Base-by-base conservation (phyloP, 2,329 filamentous ascomycete genomes). In the Chalaropsis thielavioides region DNA sequence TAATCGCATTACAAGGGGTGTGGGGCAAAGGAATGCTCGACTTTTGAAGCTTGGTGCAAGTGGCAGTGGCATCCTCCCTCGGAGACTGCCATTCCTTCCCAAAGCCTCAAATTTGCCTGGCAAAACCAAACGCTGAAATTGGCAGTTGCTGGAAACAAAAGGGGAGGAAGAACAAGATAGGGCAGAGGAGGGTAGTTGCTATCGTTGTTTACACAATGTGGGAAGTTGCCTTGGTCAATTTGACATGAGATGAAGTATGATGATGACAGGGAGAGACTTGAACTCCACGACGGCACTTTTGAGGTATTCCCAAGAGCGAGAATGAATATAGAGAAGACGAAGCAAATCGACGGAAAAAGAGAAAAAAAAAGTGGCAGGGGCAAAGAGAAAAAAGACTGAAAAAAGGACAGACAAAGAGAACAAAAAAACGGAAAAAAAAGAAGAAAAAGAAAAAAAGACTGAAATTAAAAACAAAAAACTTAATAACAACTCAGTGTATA, bases 51-150 rank as follows among this genome's bases (percentile, higher is more conserved):
- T 13, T n/a, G 5, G 41, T 43, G 6, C 41, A 43, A 43, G 31
- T 31, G 31, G 31, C 31, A 17, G 51, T 58, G 27, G 7, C 51
- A 58, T 58, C 51, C 51, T 58, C 51, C 51, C 51, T 58, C 51
- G 51, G 27, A 35, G 51, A 58, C 51, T 31, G 27, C 51, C 51
- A 58, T 58, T 58, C 51, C 51, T 58, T 58, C 51, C 51, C 27
- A 58, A 58, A 35, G 11, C 17, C 24, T n/a, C 24, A 58, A 24
- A 19, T 38, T 58, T 27, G 24, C 19, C 46, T 51, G 24, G 46
- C 10, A 51, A 51, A 24, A 51, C 4, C 24, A 51, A 51, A 51
- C 46, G 17, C 46, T 51, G 46, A 51, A 51, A 51, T 51, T 51
- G 46, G 46, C 46, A 51, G 19, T 19, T 51, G 46, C 46, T 51